Conservation (phyloP, 345 rosid species). For the Dipteronia dyeriana region DNA sequence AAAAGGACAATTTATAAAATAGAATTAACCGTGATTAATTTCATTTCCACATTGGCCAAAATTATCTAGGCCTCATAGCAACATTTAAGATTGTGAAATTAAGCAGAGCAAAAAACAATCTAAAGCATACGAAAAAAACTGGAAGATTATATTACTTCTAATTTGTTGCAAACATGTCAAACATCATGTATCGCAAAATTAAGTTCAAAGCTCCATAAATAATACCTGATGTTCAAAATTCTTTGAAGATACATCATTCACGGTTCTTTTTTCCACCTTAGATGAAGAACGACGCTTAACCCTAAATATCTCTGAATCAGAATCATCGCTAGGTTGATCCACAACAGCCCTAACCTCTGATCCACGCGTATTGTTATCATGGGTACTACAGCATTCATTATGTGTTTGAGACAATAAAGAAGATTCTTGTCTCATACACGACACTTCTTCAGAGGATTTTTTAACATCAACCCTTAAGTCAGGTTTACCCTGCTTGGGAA, state of each 20-base stretch:
- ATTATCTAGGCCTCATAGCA: not conserved
- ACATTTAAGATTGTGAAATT: not conserved
- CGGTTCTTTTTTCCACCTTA: conserved; percentile 61
- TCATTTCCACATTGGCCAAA: not conserved
- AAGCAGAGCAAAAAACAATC: not conserved
- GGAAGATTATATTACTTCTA: not conserved
- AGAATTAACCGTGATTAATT: not conserved
- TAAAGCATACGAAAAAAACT: not conserved
- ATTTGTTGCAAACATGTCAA: not conserved
- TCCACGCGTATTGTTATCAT: conserved; percentile 28
- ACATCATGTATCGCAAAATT: not conserved
- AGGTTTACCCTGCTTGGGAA: conserved; percentile 37
- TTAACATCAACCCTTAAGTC: conserved; percentile 38
- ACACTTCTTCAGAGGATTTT: conserved; percentile 41
- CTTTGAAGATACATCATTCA: conserved; percentile 42
- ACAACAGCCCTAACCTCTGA: conserved; percentile 28
- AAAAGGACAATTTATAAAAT: not conserved
- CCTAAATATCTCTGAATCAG: conserved; percentile 81
- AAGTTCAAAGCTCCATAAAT: not conserved
- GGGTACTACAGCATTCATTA: conserved; percentile 34
- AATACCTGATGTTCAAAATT: conserved; percentile 67
- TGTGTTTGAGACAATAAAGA: conserved; percentile 37
- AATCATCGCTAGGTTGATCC: conserved; percentile 73
- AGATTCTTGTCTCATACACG: conserved; percentile 30
- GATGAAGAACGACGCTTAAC: conserved; percentile 84